Conservation (phyloP, 1,284 basidiomycete species). For the Marasmius oreades region DNA sequence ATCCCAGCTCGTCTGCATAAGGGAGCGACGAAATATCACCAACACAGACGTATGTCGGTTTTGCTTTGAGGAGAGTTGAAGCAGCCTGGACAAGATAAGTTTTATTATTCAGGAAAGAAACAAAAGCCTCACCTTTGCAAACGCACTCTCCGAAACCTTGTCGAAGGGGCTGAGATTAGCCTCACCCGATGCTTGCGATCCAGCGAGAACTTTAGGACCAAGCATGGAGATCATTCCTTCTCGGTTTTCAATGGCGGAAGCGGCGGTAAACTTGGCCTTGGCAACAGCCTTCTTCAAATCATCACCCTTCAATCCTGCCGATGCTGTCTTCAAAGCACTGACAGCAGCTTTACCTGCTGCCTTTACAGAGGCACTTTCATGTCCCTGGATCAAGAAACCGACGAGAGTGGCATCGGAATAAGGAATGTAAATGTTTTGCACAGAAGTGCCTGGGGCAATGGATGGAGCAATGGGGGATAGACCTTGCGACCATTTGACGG, state of each 20-base stretch:
- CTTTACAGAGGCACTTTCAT: slow-evolving; percentile 56
- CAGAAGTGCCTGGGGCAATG: slow-evolving; percentile 52
- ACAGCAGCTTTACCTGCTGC: slow-evolving; percentile 65
- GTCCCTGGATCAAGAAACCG: slow-evolving; percentile 72
- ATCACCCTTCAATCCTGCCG: slow-evolving; percentile 56
- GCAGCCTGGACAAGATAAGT: slow-evolving; percentile 37
- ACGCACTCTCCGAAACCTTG: slow-evolving; percentile 51
- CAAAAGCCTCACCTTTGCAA: slow-evolving; percentile 47
- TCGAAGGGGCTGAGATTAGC: slow-evolving; percentile 57
- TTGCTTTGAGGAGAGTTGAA: slow-evolving; percentile 56
- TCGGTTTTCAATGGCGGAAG: slow-evolving; percentile 63
- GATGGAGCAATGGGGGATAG: slow-evolving; percentile 61
- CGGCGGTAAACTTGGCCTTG: slow-evolving; percentile 84
- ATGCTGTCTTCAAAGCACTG: slow-evolving; percentile 58
- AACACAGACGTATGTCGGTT: slow-evolving; percentile 84
- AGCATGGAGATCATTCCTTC: slow-evolving; percentile 65
- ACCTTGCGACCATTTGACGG: slow-evolving; percentile 85
- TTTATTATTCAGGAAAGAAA: not conserved
- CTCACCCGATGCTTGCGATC: slow-evolving; percentile 49
- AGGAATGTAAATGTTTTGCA: slow-evolving; percentile 72
- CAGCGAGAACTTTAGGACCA: slow-evolving; percentile 61
- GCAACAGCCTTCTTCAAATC: slow-evolving; percentile 78
- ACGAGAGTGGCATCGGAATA: slow-evolving; percentile 91
- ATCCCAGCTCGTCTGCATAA: slow-evolving; percentile 81
- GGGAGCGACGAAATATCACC: slow-evolving; percentile 78